Evolutionary conservation across 352 stramenopile species (phyloP).

Genomic region (Globisporangium echinulatum): DNA sequence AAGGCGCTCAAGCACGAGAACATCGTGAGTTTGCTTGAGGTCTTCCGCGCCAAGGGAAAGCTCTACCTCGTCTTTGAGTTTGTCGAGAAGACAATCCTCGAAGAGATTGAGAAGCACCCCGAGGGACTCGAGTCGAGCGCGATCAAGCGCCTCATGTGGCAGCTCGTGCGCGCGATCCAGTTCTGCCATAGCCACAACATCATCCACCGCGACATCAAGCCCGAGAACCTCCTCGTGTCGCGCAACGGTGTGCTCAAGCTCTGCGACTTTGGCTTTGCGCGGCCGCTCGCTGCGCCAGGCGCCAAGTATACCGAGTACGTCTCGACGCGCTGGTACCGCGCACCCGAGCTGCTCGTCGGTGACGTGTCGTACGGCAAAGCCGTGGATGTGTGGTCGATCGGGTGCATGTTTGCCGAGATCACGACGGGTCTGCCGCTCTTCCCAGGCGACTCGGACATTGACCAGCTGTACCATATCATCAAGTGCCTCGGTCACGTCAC

Average conservation of each 20-base stretch:
- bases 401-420: slow-evolving; percentile 95
- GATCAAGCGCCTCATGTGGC: slow-evolving; percentile 81
- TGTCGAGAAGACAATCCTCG: slow-evolving; percentile 84
- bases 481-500: slow-evolving; percentile 68
- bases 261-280: slow-evolving; percentile 85
- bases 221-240: slow-evolving; percentile 94
- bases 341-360: slow-evolving; percentile 89
- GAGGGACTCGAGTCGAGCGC: slow-evolving; percentile 57
- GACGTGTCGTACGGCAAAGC: slow-evolving; percentile 91
- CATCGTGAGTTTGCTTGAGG: slow-evolving; percentile 82
- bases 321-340: slow-evolving; percentile 93
- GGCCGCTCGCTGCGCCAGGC: slow-evolving; percentile 53
- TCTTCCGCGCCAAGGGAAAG: slow-evolving; percentile 81
- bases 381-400: slow-evolving; percentile 96
- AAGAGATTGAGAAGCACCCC: slow-evolving; percentile 85
- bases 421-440: slow-evolving; percentile 95
- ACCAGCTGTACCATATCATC: slow-evolving; percentile 89
- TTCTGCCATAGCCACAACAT: slow-evolving; percentile 96
- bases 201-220: slow-evolving; percentile 95
- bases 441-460: slow-evolving; percentile 95
- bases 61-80: slow-evolving; percentile 87
- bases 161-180: slow-evolving; percentile 79
- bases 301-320: slow-evolving; percentile 88
- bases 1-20: slow-evolving; percentile 86
- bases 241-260: slow-evolving; percentile 93